Evolutionary conservation across 2,329 filamentous ascomycete genomes (phyloP), one percentile per base, ranked within the genome.

Genomic region (Celoporthe dispersa): DNA sequence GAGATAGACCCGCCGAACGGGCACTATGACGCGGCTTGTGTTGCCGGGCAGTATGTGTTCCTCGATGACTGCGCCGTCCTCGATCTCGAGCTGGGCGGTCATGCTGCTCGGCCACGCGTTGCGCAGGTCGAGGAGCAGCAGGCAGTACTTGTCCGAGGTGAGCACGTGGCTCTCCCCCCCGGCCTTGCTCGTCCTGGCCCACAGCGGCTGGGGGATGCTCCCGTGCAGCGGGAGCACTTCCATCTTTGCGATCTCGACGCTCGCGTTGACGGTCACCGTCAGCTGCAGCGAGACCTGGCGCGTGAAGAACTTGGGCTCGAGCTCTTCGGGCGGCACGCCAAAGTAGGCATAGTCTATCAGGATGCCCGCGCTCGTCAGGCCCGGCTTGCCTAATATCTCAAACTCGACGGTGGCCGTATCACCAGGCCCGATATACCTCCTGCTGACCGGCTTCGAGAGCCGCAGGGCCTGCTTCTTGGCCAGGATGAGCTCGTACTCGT

Each of bases 51-150:
- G 84, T 53, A 92, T 88, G 64, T 83, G 82, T 71, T 90, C 87
- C 63, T 87, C 82, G 1, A 88, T 81, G 1, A 76, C 74, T 66
- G 85, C 79, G 37, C 82, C 83, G 55, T 86, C 84, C 61, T 86
- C 83, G 16, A 83, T 83, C 66, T 87, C 81, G 2, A 97, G 80
- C 37, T 85, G 86, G 3, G 96, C 86, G 8, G 87, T 84, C 76
- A 98, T 88, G 64, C 91, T 90, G 76, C 89, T 93, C 2, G 94
- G 94, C 94, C 94, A 98, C 0, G 92, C 90, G 77, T 98, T 98
- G 68, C 94, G 90, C 37, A 98, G 83, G 79, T 98, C 95, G 65
- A 98, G 84, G 1, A 96, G 83, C 2, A 97, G 81, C 51, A 97
- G 84, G 76, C 94, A 97, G 76, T 93, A 90, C 55, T 93, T 88